Base-by-base conservation (phyloP, 768 basidiomycete genomes). In the Podaxis rugospora region DNA sequence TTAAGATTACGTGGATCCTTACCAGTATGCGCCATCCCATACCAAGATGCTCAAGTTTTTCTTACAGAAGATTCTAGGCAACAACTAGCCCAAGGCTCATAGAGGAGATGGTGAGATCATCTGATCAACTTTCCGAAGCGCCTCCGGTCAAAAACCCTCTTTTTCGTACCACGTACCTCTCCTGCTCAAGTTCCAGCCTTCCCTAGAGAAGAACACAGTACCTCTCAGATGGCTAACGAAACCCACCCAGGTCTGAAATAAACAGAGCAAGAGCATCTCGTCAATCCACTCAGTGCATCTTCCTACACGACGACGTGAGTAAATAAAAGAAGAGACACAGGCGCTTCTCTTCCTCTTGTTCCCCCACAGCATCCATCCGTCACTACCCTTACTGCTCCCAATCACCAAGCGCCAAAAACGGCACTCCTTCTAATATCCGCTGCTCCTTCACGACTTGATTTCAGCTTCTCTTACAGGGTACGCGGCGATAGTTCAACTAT, bases 231-330 rank as follows among this genome's bases (percentile, higher is more conserved):
- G 35, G 28, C 7, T 36, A 13, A 32, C 25, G 11, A 47, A n/a
- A 57, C 55, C 18, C 46, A 57, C 55, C 18, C 46, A 57, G 55
- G 55, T 47, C 55, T 47, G 55, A n/a, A 28, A 6, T n/a, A 44
- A 32, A 10, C 39, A 40, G 55, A 55, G 55, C 55, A 46, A 35
- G 32, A 52, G 35, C 51, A 52, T 28, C 27, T 7, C 2, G n/a
- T 49, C 47, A 23, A 16, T 49, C 13, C 27, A 11, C 25, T 49
- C 47, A 49, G 5, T 21, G 4, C 5, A 3, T 18, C 42, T 44
- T 21, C n/a, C n/a, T 7, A 18, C 42, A n/a, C 18, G 18, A n/a
- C 42, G 42, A 44, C 42, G 5, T 44, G 42, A 18, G 1, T 18
- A 9, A 44, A 44, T 44, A 18, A 44, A 44, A 2, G 7, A n/a